A percentile compares a stretch with the other conserved stretches of the same genome.
phyloP scores from a whole-genome alignment of 2,329 filamentous ascomycete species.

The Scolecobasidium constrictum region DNA sequence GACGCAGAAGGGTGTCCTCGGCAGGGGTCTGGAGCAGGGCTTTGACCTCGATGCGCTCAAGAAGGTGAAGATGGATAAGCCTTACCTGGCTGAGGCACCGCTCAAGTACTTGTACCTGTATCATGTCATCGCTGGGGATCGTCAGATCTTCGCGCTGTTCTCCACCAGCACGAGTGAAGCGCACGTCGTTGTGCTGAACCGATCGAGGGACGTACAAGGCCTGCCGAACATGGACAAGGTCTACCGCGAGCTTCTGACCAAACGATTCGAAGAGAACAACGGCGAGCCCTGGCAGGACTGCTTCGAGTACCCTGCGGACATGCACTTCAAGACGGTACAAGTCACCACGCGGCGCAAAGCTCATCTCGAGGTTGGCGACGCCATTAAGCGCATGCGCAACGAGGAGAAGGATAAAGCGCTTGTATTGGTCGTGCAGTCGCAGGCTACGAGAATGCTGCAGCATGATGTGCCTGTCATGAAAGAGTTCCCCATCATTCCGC shows the following conservation, averaged over 20 bases:
- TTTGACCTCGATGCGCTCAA: conserved; percentile 76
- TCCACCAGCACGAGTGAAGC: conserved; percentile 72
- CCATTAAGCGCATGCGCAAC: conserved; percentile 80
- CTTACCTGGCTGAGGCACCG: conserved; percentile 65
- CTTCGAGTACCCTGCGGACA: conserved; percentile 75
- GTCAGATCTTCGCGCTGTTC: conserved; percentile 88
- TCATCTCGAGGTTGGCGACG: conserved; percentile 74
- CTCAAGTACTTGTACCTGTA: conserved; percentile 87
- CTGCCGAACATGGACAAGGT: conserved; percentile 85
- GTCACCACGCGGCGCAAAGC: conserved; percentile 86
- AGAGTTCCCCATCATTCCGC: conserved; percentile 71
- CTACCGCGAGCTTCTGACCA: conserved; percentile 65
- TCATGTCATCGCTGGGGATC: conserved; percentile 80
- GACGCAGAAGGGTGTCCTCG: conserved; percentile 77
- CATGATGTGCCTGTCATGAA: conserved; percentile 77
- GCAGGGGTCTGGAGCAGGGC: conserved; percentile 83
- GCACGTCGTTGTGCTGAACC: conserved; percentile 79
- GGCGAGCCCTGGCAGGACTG: conserved; percentile 65
- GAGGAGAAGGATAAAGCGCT: conserved; percentile 65
- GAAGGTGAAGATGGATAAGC: conserved; percentile 52
- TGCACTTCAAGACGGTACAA: conserved; percentile 77
- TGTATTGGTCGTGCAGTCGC: conserved; percentile 83
- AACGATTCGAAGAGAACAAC: conserved; percentile 28
- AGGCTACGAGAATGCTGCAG: conserved; percentile 66
- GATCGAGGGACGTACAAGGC: conserved; percentile 68